Evolutionary conservation across 352 stramenopile species (phyloP), one percentile per base, ranked within the genome.

Genomic region (Pythium grandisporangium): DNA sequence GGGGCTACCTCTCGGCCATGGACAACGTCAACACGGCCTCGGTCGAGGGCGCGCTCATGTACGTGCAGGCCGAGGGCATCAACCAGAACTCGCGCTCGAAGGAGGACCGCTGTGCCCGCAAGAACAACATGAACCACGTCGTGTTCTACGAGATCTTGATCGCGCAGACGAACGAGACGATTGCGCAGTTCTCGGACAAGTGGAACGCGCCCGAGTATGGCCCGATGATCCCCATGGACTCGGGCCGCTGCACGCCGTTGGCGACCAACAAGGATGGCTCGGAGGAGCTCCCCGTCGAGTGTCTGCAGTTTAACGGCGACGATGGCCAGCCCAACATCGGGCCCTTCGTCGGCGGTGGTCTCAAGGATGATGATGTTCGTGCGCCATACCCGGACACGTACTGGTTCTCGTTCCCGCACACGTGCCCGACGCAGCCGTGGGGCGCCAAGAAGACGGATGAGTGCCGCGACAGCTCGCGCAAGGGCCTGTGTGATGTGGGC

Each of bases 41-140:
- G 0, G 71, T 91, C 0, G 74, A 88, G 21, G 78, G 78, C 14
- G 63, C 71, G 4, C 60, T 91, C 33, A 85, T 88, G 70, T 91
- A 82, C 41, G 73, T 91, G 4, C 74, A 88, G 53, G 73, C 74
- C 1, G 77, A 91, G 27, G 71, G 72, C 13, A 91, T 91, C 57
- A 83, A 91, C 48, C 25, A 66, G 19, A 66, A 76, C 30, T 52
- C 60, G 10, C 71, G 74, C 6, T 47, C 63, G 0, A 24, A 55
- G 2, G 51, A 73, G 0, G 43, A 82, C 17, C 66, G 69, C 5
- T 91, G 77, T 52, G 42, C 42, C 33, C 60, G 66, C 37, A 74
- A 78, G 57, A 76, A 67, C 45, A 57, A 69, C 16, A 65, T 76
- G 48, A 58, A 64, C 29, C 58, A 66, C 43, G 41, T 79, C 23